Conservation (phyloP, 345 rosid genomes). For the Murraya koenigii region DNA sequence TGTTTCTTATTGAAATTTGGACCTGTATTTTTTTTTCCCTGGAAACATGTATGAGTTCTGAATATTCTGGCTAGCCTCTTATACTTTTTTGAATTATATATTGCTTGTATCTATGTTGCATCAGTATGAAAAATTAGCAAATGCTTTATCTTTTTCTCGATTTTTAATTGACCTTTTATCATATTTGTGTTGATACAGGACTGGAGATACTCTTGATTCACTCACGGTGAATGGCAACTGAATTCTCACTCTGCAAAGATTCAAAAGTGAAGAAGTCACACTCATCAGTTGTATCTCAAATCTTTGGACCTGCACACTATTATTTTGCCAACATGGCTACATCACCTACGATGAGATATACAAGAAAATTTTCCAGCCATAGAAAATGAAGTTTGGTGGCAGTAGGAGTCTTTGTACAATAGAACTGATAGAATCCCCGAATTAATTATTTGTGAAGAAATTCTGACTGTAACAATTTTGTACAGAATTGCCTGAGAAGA, state of each 20-base stretch:
- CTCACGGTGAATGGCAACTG: background rate
- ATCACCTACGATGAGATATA: background rate
- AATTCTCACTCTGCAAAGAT: background rate
- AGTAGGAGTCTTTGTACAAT: constrained; percentile 17
- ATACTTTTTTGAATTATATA: background rate
- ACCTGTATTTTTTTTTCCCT: background rate
- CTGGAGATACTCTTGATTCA: constrained; percentile 2
- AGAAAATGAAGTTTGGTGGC: background rate
- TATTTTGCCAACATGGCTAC: background rate
- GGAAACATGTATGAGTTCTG: background rate
- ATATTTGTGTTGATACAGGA: background rate
- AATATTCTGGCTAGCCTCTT: background rate
- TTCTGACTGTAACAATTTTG: constrained; percentile 15
- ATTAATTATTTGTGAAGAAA: constrained; percentile 3
- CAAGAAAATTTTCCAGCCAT: background rate
- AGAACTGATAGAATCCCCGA: background rate
- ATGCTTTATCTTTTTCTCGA: background rate
- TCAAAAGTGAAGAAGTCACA: background rate
- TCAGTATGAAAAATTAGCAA: background rate
- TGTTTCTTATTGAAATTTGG: background rate
- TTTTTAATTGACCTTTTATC: background rate
- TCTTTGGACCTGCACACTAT: background rate
- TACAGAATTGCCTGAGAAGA: constrained; percentile 19
- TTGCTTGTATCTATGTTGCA: background rate
- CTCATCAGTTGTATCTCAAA: background rate